These are phyloP conservation scores for Alternaria arborescens DNA, from an alignment of 2,329 filamentous ascomycete species.

Conservation along the genomic window DNA sequence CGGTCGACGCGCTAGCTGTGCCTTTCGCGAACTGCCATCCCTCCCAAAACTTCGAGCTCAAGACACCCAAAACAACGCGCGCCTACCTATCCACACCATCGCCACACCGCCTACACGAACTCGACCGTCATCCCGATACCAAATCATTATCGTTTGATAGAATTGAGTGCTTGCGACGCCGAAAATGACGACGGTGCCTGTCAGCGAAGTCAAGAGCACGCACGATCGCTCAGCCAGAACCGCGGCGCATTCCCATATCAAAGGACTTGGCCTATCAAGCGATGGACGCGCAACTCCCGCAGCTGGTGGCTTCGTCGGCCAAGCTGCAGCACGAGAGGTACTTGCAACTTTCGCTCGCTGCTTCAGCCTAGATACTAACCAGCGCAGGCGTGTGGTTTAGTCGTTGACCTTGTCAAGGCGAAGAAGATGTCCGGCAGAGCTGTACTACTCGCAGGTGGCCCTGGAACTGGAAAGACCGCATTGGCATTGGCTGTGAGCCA, in stretches of 20 bases:
- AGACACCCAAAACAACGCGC: slow-evolving; percentile 23
- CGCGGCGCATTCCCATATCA: slow-evolving; percentile 97
- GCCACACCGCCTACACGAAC: slow-evolving; percentile 2
- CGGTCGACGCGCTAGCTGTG: slow-evolving; percentile 23
- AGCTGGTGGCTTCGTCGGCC: slow-evolving; percentile 81
- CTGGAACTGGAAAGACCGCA: slow-evolving; percentile 94
- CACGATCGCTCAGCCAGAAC: slow-evolving; percentile 85
- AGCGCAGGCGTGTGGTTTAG: slow-evolving; percentile 84
- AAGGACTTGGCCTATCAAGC: slow-evolving; percentile 82
- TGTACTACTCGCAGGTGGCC: slow-evolving; percentile 90
- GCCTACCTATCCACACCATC: slow-evolving; percentile 13
- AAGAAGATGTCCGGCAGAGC: slow-evolving; percentile 98
- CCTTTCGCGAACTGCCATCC: slow-evolving; percentile 20
- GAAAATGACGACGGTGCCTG: slow-evolving; percentile 50
- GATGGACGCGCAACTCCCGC: slow-evolving; percentile 87
- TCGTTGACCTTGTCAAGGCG: slow-evolving; percentile 92
- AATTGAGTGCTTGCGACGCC: slow-evolving; percentile 24
- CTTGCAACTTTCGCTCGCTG: slow-evolving; percentile 21
- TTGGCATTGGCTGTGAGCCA: slow-evolving; percentile 95
- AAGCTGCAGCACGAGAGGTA: slow-evolving; percentile 87
- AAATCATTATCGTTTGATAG: background rate
- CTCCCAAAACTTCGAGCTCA: slow-evolving; percentile 26
- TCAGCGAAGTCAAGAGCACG: slow-evolving; percentile 90
- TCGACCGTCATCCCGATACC: background rate
- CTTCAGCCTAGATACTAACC: slow-evolving; percentile 18